Evolutionary conservation across 2,329 filamentous ascomycete species (phyloP).

Genomic region (Zymoseptoria ardabiliae): DNA sequence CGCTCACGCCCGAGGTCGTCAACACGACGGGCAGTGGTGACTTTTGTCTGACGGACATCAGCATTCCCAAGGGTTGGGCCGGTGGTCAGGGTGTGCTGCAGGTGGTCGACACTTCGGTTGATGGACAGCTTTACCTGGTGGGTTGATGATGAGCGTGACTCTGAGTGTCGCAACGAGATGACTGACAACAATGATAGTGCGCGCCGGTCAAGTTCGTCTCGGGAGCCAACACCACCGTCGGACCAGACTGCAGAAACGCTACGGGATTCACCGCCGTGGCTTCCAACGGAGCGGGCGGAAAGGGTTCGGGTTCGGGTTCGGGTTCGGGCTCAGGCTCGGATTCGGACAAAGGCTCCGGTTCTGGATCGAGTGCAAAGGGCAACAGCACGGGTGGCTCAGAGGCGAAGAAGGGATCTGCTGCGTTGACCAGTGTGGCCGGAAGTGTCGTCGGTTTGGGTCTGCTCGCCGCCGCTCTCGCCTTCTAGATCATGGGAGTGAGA

Average conservation of each 20-base stretch:
- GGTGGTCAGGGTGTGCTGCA: constrained; percentile 26
- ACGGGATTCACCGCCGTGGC: constrained; percentile 23
- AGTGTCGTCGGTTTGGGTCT: constrained; percentile 15
- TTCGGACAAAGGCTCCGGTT: not conserved
- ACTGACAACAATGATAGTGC: constrained; percentile 15
- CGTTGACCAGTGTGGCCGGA: constrained; percentile 13
- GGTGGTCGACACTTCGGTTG: constrained; percentile 22
- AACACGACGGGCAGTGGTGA: constrained; percentile 21
- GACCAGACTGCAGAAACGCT: constrained; percentile 21
- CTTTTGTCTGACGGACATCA: constrained; percentile 25
- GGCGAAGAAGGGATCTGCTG: constrained; percentile 12
- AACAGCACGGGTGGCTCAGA: not conserved
- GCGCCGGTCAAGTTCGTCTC: constrained; percentile 26
- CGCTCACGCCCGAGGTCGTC: constrained; percentile 19
- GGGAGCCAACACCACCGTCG: constrained; percentile 24
- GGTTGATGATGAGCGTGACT: not conserved
- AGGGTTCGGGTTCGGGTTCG: constrained; percentile 1
- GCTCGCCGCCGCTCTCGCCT: constrained; percentile 16
- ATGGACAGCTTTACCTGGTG: constrained; percentile 29
- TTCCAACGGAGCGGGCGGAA: constrained; percentile 6
- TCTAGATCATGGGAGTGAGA: constrained; percentile 7
- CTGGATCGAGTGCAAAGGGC: not conserved
- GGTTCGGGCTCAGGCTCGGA: not conserved
- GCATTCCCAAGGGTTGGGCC: constrained; percentile 20
- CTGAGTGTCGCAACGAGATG: not conserved